phyloP scores from a whole-genome alignment of 2,329 filamentous ascomycete species.

The Macroventuria anomochaeta region DNA sequence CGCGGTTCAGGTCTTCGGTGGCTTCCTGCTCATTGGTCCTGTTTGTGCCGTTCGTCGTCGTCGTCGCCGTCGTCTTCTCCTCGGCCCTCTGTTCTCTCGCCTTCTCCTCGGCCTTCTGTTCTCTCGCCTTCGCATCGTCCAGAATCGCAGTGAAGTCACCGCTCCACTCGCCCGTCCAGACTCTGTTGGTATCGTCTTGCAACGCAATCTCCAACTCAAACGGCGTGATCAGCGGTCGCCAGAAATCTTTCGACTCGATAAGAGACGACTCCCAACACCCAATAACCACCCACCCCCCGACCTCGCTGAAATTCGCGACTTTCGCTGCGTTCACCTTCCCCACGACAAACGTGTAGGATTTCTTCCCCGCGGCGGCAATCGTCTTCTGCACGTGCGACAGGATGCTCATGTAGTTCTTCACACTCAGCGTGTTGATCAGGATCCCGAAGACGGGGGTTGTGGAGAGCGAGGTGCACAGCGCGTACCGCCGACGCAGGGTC shows the following conservation, averaged over 20 bases:
- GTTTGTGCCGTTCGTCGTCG: no score
- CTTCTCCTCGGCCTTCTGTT: constrained; percentile 65
- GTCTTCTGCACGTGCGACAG: constrained; percentile 74
- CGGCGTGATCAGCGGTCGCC: constrained; percentile 88
- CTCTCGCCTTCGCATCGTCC: constrained; percentile 31
- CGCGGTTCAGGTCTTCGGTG: no score
- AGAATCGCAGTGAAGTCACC: constrained; percentile 79
- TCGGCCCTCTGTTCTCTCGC: constrained; percentile 27
- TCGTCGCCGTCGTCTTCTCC: constrained; percentile 17
- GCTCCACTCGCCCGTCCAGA: constrained; percentile 90
- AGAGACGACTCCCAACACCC: constrained; percentile 97
- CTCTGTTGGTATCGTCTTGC: constrained; percentile 72
- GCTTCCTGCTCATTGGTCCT: no score
- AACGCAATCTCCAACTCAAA: constrained; percentile 87
- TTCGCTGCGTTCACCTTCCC: constrained; percentile 96
- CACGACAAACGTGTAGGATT: constrained; percentile 94
- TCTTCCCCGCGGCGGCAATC: constrained; percentile 84
- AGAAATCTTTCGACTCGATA: constrained; percentile 88
- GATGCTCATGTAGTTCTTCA: constrained; percentile 86
- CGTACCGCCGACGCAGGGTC: constrained; percentile 83
- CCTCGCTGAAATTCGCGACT: constrained; percentile 92
- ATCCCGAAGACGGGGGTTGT: constrained; percentile 89
- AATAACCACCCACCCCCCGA: constrained; percentile 96
- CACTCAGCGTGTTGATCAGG: constrained; percentile 91
- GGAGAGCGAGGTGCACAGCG: constrained; percentile 78